phyloP scores from a whole-genome alignment of 2,329 filamentous ascomycete species.

The Zymoseptoria passerinii region DNA sequence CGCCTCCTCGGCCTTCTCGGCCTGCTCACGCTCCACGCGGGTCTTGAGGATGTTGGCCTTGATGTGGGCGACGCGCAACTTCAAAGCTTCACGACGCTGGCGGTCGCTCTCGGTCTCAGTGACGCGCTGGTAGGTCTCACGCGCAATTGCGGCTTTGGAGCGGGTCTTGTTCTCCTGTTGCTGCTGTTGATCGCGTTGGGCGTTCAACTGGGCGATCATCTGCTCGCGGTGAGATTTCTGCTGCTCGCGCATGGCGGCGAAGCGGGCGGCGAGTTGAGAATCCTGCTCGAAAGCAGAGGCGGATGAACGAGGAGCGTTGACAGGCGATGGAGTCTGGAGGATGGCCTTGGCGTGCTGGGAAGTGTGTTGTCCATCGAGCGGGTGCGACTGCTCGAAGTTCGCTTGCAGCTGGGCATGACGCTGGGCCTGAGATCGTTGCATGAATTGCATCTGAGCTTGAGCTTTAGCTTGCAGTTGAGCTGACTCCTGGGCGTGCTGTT shows the following conservation, averaged over 20 bases:
- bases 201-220: constrained; percentile 21
- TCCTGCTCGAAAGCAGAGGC: neutral
- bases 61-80: constrained; percentile 25
- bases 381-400: neutral
- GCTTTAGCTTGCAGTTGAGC: constrained; percentile 18
- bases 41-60: constrained; percentile 27
- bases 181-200: constrained; percentile 17
- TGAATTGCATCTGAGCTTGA: neutral
- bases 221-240: constrained; percentile 31
- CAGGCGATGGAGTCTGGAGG: neutral
- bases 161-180: neutral
- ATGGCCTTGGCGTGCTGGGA: neutral
- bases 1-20: constrained; percentile 24
- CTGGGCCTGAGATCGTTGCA: constrained; percentile 9
- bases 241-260: constrained; percentile 22
- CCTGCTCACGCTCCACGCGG: constrained; percentile 24
- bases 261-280: constrained; percentile 8
- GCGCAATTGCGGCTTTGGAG: neutral
- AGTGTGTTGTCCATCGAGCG: neutral
- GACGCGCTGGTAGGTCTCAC: neutral
- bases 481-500: constrained; percentile 20
- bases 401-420: neutral
- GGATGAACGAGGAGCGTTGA: neutral
- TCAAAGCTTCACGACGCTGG: constrained; percentile 24
- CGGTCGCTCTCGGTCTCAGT: constrained; percentile 9